These are phyloP conservation scores for Fusarium goolgardi DNA, from an alignment of 2,329 filamentous ascomycete genomes.

Conservation along the genomic window DNA sequence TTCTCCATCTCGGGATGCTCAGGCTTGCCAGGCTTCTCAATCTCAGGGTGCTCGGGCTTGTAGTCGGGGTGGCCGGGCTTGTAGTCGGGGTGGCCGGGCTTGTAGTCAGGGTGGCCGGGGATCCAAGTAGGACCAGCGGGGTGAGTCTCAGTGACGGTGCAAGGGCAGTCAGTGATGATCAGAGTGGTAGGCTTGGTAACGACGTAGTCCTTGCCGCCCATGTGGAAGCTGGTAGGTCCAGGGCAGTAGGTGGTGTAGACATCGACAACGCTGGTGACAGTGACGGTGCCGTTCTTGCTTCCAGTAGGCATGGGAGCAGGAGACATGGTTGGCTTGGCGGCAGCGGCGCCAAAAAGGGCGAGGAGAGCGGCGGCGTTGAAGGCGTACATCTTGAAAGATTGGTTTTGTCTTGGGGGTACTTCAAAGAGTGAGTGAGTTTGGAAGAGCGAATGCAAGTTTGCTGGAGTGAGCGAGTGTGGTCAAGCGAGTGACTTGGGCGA, in stretches of 20 bases:
- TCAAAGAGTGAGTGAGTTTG: slow-evolving; percentile 20
- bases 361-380: slow-evolving; percentile 43
- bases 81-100: slow-evolving; percentile 4
- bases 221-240: slow-evolving; percentile 63
- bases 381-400: slow-evolving; percentile 45
- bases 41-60: not conserved
- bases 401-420: slow-evolving; percentile 13
- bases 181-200: slow-evolving; percentile 65
- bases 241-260: slow-evolving; percentile 57
- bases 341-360: slow-evolving; percentile 42
- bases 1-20: not conserved
- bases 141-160: slow-evolving; percentile 56
- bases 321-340: slow-evolving; percentile 35
- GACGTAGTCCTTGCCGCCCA: slow-evolving; percentile 64
- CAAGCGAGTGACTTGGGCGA: slow-evolving; percentile 46
- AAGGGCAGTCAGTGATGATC: slow-evolving; percentile 67
- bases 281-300: slow-evolving; percentile 44
- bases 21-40: not conserved
- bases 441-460: slow-evolving; percentile 19
- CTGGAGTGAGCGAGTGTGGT: slow-evolving; percentile 17
- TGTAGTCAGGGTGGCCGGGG: slow-evolving; percentile 14
- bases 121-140: slow-evolving; percentile 40
- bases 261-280: slow-evolving; percentile 52
- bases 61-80: too few relatives aligned
- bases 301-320: slow-evolving; percentile 20